Base-by-base conservation (phyloP, 2,329 filamentous ascomycete genomes). In the Penicillium sp. region DNA sequence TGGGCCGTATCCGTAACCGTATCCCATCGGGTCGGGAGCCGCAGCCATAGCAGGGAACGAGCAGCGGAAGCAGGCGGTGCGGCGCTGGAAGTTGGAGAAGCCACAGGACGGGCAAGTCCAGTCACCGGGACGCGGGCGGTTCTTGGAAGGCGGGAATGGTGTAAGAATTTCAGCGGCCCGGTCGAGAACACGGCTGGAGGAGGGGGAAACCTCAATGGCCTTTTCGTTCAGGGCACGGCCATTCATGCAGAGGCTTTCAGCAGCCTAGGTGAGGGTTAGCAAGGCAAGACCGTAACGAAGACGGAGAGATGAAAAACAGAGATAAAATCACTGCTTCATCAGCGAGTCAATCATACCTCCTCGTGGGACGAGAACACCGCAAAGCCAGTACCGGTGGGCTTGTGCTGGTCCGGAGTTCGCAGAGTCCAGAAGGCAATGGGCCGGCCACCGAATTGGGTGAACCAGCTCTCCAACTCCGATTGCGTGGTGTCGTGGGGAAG, bases 361-460 rank as follows among this genome's bases (percentile, higher is more conserved):
- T 99, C 95, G 75, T 99, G 95, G 51, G 94, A 98, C 65, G 95
- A 98, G 76, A 99, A 99, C 59, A 99, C 94, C 53, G 95, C 95
- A 79, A 99, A 99, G 57, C 95, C 95, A 57, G 94, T 96, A 46
- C 95, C 95, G 10, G 95, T 99, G n/a, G 95, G 95, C 84, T 99
- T 99, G 81, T 98, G 95, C 81, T 98, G 95, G 79, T 99, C 95
- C 3, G 95, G 95, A 14, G 95, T 99, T 64, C 94, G 91, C 54
- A 99, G 85, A 19, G 95, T 99, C 95, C 95, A 99, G 81, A 99
- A 99, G 22, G 95, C 95, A 80, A 99, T 99, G 33, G 95, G 95
- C 46, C 95, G 91, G 53, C 95, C 95, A 66, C 95, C 95, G 75
- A 97, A 99, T 79, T 99, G 95, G 33, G 95, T 99, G 76, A 98